Evolutionary conservation across 202 grass and related monocot genomes (phyloP).

Genomic region (Miscanthus sacchariflorus): DNA sequence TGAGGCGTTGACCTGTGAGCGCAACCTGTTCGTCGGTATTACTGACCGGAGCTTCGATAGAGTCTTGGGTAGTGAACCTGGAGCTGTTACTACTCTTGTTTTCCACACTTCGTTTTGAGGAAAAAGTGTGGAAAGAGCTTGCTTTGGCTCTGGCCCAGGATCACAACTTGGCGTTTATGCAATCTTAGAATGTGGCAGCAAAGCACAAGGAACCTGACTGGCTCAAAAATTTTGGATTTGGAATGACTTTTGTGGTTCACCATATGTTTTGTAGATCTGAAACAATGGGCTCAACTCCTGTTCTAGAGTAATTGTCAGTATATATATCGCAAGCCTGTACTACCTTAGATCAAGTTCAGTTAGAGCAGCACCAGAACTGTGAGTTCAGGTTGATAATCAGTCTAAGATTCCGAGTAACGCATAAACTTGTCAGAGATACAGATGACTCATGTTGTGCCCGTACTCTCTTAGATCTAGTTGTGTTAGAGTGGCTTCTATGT

Average conservation of each 20-base stretch:
- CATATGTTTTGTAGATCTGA: neutral
- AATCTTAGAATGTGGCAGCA: neutral
- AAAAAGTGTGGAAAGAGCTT: neutral
- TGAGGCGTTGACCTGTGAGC: slow-evolving; percentile 27
- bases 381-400: slow-evolving; percentile 12
- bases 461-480: neutral
- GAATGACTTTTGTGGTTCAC: neutral
- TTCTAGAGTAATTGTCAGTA: neutral
- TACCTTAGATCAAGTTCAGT: neutral
- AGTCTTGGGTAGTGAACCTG: neutral
- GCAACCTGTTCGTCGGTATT: slow-evolving; percentile 36
- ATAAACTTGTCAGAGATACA: neutral
- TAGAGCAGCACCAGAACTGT: neutral
- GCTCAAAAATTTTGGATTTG: neutral
- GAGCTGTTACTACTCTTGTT: neutral
- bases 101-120: neutral
- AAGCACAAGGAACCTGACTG: neutral
- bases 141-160: neutral
- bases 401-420: neutral
- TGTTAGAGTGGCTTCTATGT: neutral
- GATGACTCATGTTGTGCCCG: neutral
- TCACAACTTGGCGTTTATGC: neutral
- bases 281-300: slow-evolving; percentile 1
- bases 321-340: neutral
- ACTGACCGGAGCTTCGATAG: neutral